phyloP scores from a whole-genome alignment of 257 asterid species.

The Cordia subcordata region DNA sequence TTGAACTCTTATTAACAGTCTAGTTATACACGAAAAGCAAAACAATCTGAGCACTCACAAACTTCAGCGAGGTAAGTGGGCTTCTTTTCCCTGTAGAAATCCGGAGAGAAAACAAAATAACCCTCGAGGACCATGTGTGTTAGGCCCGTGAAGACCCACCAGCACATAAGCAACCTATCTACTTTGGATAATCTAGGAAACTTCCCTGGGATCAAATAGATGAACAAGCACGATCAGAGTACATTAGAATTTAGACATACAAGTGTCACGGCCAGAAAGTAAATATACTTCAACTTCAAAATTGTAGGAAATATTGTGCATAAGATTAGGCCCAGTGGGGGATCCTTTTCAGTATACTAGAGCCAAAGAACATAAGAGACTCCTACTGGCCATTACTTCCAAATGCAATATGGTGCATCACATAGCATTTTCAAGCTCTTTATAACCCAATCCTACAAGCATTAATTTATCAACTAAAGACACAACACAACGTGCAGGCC shows the following conservation, averaged over 20 bases:
- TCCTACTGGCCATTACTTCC: background rate
- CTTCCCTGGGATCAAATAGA: conserved; percentile 37
- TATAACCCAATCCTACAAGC: too few relatives aligned
- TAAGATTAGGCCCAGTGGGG: too few relatives aligned
- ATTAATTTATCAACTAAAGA: too few relatives aligned
- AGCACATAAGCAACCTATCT: conserved; percentile 82
- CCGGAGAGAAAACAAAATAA: conserved; percentile 73
- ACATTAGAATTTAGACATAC: too few relatives aligned
- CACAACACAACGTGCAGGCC: too few relatives aligned
- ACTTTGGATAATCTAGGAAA: conserved; percentile 51
- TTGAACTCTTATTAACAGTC: background rate
- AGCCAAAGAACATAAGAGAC: background rate
- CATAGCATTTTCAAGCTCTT: too few relatives aligned
- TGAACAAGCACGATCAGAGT: conserved; percentile 1
- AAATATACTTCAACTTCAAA: too few relatives aligned
- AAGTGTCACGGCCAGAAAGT: background rate
- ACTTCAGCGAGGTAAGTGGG: conserved; percentile 86
- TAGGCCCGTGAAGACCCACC: conserved; percentile 97
- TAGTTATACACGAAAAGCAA: background rate
- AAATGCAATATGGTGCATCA: background rate
- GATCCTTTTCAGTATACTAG: too few relatives aligned
- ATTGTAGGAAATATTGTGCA: too few relatives aligned
- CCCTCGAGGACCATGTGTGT: conserved; percentile 90
- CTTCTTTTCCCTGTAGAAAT: conserved; percentile 57
- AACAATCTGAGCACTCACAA: conserved; percentile 50